Evolutionary conservation across 352 stramenopile genomes (phyloP).

Genomic region (Phytophthora hybrid): DNA sequence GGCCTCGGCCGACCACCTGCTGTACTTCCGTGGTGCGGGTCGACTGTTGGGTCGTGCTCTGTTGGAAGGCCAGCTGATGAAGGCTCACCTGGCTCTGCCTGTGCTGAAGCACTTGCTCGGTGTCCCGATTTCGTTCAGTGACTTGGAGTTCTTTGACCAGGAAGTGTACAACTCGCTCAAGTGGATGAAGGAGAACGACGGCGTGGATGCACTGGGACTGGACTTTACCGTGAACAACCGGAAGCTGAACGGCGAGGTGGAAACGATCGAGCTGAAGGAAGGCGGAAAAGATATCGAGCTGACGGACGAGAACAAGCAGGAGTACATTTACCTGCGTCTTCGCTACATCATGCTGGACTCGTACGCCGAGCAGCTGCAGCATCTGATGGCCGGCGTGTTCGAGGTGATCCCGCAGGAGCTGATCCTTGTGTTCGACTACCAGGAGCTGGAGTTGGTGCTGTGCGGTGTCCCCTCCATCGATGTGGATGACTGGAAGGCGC

Average conservation of each 20-base stretch:
- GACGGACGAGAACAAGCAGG: conserved; percentile 98
- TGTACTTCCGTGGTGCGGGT: conserved; percentile 97
- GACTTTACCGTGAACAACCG: conserved; percentile 88
- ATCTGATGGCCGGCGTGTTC: conserved; percentile 94
- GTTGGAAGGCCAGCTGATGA: conserved; percentile 95
- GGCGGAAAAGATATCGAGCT: conserved; percentile 85
- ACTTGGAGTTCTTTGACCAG: conserved; percentile 91
- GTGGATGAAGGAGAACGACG: conserved; percentile 88
- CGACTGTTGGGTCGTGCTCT: conserved; percentile 96
- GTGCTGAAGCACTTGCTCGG: conserved; percentile 89
- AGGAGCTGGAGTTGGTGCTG: conserved; percentile 85
- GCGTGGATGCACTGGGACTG: conserved; percentile 76
- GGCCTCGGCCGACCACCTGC: conserved; percentile 93
- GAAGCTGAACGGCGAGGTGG: conserved; percentile 77
- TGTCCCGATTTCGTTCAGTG: conserved; percentile 88
- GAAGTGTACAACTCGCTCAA: conserved; percentile 87
- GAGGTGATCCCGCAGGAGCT: conserved; percentile 95
- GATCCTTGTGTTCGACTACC: conserved; percentile 86
- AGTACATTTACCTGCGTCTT: conserved; percentile 96
- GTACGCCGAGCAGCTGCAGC: conserved; percentile 94
- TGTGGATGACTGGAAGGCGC: conserved; percentile 82
- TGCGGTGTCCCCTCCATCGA: conserved; percentile 86
- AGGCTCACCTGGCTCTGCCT: conserved; percentile 83
- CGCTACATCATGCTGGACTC: conserved; percentile 97
- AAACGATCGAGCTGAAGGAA: conserved; percentile 87